Conservation (phyloP, 495 filamentous ascomycete genomes). For the Annulohypoxylon bovei region DNA sequence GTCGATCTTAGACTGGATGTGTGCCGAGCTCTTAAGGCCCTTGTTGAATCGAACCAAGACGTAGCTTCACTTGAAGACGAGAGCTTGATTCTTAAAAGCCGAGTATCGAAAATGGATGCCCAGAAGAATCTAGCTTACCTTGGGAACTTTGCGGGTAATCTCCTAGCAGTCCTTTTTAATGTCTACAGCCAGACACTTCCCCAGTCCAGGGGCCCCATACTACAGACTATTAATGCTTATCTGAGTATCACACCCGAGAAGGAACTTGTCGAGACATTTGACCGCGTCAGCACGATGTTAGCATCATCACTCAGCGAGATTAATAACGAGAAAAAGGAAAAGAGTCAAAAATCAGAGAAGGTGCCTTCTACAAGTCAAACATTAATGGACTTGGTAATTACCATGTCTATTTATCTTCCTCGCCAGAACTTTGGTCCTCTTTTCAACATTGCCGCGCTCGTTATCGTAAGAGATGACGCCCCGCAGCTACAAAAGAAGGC, state of each 20-base stretch:
- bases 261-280: slow-evolving; percentile 88
- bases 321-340: slow-evolving; percentile 68
- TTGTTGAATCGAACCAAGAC: slow-evolving; percentile 91
- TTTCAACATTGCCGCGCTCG: slow-evolving; percentile 82
- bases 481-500: slow-evolving; percentile 99
- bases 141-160: slow-evolving; percentile 78
- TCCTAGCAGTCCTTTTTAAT: slow-evolving; percentile 95
- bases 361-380: slow-evolving; percentile 96
- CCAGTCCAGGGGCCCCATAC: slow-evolving; percentile 86
- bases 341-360: slow-evolving; percentile 67
- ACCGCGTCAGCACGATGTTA: slow-evolving; percentile 83
- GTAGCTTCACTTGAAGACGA: slow-evolving; percentile 69
- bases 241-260: slow-evolving; percentile 80
- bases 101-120: slow-evolving; percentile 78
- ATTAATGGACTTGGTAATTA: slow-evolving; percentile 93
- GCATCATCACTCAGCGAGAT: slow-evolving; percentile 75
- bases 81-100: slow-evolving; percentile 72
- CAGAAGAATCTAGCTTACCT: slow-evolving; percentile 81
- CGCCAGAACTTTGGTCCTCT: slow-evolving; percentile 80
- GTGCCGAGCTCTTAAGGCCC: slow-evolving; percentile 81
- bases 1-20: slow-evolving; percentile 85
- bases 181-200: slow-evolving; percentile 96
- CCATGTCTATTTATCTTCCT: slow-evolving; percentile 92
- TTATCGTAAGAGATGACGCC: slow-evolving; percentile 79
- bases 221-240: slow-evolving; percentile 93